Base-by-base conservation (phyloP, 2,329 filamentous ascomycete genomes). In the Cucurbitaria berberidis region DNA sequence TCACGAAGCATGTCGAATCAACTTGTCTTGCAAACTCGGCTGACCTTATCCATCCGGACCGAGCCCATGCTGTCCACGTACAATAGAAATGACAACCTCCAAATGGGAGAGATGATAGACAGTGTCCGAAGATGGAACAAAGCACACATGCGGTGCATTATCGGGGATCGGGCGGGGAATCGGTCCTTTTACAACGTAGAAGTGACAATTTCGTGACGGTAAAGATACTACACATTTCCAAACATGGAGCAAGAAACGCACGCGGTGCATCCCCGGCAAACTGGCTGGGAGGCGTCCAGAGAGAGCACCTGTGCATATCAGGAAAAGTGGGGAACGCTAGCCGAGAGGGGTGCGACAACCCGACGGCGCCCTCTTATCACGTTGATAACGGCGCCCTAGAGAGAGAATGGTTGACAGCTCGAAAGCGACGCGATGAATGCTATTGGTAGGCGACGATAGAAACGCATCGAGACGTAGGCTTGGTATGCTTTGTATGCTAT, bases 291-390 rank as follows among this genome's bases (percentile, higher is more conserved):
- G 24, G 10, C 29, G 13, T 13, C 29, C 29, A 30, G 9, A 11
- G 9, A 29, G n/a, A n/a, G n/a, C n/a, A n/a, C n/a, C n/a, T n/a
- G 46, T 2, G 48, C 41, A 34, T 45, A 44, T 48, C 48, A 42
- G 49, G 45, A 53, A 34, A 34, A 51, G 56, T 59, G 56, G 56
- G 49, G 46, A 46, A 39, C 47, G 40, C 47, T 50, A 50, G 45
- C 47, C 40, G 3, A 32, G 27, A 34, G 3, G 6, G 46, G 56
- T 16, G 53, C 53, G 44, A 46, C 34, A 51, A 34, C 50, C 52
- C 55, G 48, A 43, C 47, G 40, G 27, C 22, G 40, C 27, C 34
- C 34, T 48, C 56, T 59, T 59, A 57, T 59, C 56, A 46, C 49
- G 15, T 51, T 34, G 53, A 59, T 56, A 53, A 51, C 43, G 30